Percentiles rank a stretch among this genome's conserved stretches.
Conservation (phyloP, 225 moss, liverwort and hornwort genomes). For the Pseudisothecium myosuroides region DNA sequence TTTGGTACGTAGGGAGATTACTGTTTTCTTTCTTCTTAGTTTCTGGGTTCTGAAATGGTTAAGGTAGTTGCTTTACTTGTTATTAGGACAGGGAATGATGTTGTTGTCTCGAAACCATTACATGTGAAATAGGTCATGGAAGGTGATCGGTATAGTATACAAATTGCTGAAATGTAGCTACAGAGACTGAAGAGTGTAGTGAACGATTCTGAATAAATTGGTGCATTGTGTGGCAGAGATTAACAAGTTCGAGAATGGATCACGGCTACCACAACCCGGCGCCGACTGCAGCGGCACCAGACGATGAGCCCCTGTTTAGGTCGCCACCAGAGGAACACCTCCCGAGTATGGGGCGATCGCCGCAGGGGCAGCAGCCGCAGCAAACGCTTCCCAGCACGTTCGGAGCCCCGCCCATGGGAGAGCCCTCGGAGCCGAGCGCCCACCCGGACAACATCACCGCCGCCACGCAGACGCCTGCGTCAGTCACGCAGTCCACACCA, state of each 20-base stretch:
- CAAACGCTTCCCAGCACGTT: not conserved
- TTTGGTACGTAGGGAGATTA: not conserved
- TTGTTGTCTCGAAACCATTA: not conserved
- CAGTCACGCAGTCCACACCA: not conserved
- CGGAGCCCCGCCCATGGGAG: conserved; percentile 81
- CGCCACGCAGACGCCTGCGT: conserved; percentile 18
- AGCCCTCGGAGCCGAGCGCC: conserved; percentile 59
- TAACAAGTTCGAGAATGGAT: not conserved
- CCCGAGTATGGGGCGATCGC: conserved; percentile 1
- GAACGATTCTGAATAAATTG: not conserved
- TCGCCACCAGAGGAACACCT: conserved; percentile 12
- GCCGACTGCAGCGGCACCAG: not conserved
- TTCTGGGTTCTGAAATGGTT: not conserved
- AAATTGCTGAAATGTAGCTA: not conserved
- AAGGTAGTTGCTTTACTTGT: not conserved
- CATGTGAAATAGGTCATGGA: not conserved
- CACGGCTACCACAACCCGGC: not conserved
- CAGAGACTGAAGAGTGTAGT: not conserved
- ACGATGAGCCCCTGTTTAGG: conserved; percentile 20
- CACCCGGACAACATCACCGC: conserved; percentile 77
- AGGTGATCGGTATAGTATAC: not conserved
- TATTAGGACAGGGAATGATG: not conserved
- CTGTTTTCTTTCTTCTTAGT: no score
- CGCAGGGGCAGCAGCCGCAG: not conserved
- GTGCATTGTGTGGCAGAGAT: not conserved